Percentiles rank a stretch among this genome's conserved stretches.
These are phyloP conservation scores for Penicillium glabrum DNA, from an alignment of 2,329 filamentous ascomycete genomes.

Conservation along the genomic window DNA sequence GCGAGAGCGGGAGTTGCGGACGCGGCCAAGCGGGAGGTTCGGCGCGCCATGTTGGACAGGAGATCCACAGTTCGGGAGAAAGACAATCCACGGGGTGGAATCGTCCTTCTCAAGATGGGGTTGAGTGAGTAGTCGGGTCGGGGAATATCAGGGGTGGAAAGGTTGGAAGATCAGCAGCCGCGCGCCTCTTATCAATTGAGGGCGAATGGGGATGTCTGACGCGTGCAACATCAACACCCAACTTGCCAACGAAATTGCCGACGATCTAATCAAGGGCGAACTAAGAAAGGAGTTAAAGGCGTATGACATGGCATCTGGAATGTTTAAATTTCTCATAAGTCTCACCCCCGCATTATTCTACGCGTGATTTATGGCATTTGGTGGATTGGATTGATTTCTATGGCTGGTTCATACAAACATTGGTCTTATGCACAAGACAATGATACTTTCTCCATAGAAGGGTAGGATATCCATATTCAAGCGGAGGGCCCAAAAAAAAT, in stretches of 20 bases:
- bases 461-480: neutral
- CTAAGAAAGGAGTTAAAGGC: neutral
- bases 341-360: slow-evolving; percentile 11
- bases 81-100: slow-evolving; percentile 12
- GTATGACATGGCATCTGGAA: slow-evolving; percentile 14
- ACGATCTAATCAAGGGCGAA: slow-evolving; percentile 15
- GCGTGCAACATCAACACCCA: slow-evolving; percentile 26
- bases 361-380: neutral
- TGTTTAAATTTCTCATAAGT: slow-evolving; percentile 15
- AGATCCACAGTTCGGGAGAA: slow-evolving; percentile 1
- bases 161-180: slow-evolving; percentile 26
- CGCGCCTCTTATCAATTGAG: slow-evolving; percentile 29
- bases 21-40: slow-evolving; percentile 28
- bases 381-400: slow-evolving; percentile 10
- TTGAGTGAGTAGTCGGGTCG: slow-evolving; percentile 7
- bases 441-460: neutral
- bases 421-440: neutral
- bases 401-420: neutral
- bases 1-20: slow-evolving; percentile 32
- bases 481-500: slow-evolving; percentile 1
- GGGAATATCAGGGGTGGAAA: slow-evolving; percentile 25
- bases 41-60: slow-evolving; percentile 30
- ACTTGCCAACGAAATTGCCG: neutral
- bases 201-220: slow-evolving; percentile 24
- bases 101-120: slow-evolving; percentile 11